A percentile compares a stretch with the other conserved stretches of the same genome.
These are phyloP conservation scores for Ceratobasidium sp. DNA, from an alignment of 1,284 basidiomycete species.

Conservation along the genomic window DNA sequence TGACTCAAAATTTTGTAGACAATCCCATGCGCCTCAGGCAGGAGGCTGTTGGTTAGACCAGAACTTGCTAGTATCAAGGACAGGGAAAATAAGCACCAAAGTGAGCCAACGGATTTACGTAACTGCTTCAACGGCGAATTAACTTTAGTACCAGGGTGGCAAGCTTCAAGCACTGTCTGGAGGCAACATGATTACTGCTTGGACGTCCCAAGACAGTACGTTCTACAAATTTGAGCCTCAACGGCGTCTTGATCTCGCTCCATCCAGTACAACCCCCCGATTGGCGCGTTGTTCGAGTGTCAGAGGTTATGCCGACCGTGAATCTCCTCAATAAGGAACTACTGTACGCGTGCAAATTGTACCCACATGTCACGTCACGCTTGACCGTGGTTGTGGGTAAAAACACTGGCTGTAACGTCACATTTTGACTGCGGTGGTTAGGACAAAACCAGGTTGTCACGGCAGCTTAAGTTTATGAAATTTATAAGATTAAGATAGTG, in stretches of 20 bases:
- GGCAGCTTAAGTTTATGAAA: background rate
- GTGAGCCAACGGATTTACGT: background rate
- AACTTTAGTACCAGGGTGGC: no score
- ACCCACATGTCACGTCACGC: slow-evolving; percentile 22
- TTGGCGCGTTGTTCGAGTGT: slow-evolving; percentile 1
- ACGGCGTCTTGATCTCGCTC: background rate
- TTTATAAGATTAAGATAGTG: background rate
- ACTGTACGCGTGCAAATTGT: background rate
- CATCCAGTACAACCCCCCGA: background rate
- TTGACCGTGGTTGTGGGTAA: slow-evolving; percentile 13
- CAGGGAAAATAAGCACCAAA: background rate
- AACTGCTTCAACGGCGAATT: background rate
- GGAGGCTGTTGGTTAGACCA: background rate
- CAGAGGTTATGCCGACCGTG: background rate
- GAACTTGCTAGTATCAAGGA: background rate
- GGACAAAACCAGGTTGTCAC: no score
- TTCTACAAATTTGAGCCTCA: background rate
- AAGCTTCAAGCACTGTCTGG: background rate
- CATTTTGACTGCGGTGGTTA: background rate
- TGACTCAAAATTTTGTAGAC: background rate
- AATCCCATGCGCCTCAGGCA: background rate
- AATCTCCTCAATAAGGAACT: background rate
- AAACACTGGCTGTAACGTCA: background rate
- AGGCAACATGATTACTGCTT: background rate
- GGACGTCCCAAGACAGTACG: background rate